Evolutionary conservation across 495 filamentous ascomycete genomes (phyloP), one percentile per base, ranked within the genome.

Genomic region (Lepidopterella palustris): DNA sequence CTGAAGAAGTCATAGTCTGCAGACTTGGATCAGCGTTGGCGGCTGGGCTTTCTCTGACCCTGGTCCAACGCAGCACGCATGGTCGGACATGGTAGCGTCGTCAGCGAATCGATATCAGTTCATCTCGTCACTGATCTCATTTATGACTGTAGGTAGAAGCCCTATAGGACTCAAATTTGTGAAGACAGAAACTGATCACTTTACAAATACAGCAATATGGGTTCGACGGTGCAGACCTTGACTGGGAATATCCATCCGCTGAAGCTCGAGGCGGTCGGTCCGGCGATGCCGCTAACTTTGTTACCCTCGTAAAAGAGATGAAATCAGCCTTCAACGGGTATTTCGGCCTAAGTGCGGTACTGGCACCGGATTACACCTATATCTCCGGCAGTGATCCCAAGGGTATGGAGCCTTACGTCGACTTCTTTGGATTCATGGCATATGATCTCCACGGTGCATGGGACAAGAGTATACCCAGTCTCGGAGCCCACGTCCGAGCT

Each of bases 211-310:
- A 66, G 0, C 59, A 63, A 10, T 81, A 80, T 31, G 74, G 73
- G 3, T 83, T 84, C 52, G 70, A 80, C 49, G 84, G 83, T 0
- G 66, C 83, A 1, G 82, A 85, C 60, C 47, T 85, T 11, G 82
- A 84, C 62, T 84, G 82, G 81, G 79, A 83, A 32, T 83, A 80
- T 62, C 79, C 80, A 0, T 73, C 21, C 0, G 70, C 73, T 4
- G 25, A 57, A 9, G 76, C 2, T 40, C 71, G 75, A 13, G 65
- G 72, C 11, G 79, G 80, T 0, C 49, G 57, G 0, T 23, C 45
- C 4, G 71, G 45, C 13, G 80, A 83, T 61, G 69, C 49, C 4
- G 62, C 27, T 0, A 81, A 82, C 55, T 77, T 71, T 57, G 71
- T 76, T 0, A 23, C 18, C 0, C 67, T 84, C 4, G 49, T 82